Evolutionary conservation across 2,329 filamentous ascomycete species (phyloP), one percentile per base, ranked within the genome.

Genomic region (Aureobasidium sp.): DNA sequence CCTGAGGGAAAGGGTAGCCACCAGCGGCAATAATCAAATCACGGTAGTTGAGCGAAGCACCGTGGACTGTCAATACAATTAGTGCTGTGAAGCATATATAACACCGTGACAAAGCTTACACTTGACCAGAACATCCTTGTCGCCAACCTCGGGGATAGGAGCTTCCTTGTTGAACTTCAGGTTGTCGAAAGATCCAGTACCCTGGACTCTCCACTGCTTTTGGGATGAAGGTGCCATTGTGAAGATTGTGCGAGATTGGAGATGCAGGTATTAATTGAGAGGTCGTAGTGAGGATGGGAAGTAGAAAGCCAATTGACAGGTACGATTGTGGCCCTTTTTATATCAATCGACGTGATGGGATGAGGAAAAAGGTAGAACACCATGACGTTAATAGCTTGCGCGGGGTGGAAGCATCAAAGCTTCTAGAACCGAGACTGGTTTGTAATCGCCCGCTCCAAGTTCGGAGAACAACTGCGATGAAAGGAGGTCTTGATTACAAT

Each of bases 71-170:
- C 23, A 3, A 37, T 15, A 5, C 34, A 37, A 37, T 53, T n/a
- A 41, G 17, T 41, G 51, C 67, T 48, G 66, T 66, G 9, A 37
- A 9, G n/a, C 13, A 13, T 27, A 9, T 48, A 23, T 10, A 9
- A 10, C 15, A 37, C 13, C 5, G 12, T 6, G 3, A 6, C 13
- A 15, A 29, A 13, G 46, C 72, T 59, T 70, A 78, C 78, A 78
- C 73, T 87, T 88, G 67, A 92, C 84, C 37, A 92, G 79, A 6
- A 91, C 87, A 29, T 92, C 85, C 64, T 83, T 82, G 61, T 90
- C 87, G 51, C 87, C 87, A 1, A 87, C 70, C 66, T 84, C 74
- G 15, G 87, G 85, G 2, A 90, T 69, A 0, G 79, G 68, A 0
- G 75, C 79, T 42, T 76, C 73, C 52, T 80, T 77, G 56, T 84